A percentile compares a stretch with the other conserved stretches of the same genome.
phyloP scores from a whole-genome alignment of 306 rosid species.

The Malus fusca region DNA sequence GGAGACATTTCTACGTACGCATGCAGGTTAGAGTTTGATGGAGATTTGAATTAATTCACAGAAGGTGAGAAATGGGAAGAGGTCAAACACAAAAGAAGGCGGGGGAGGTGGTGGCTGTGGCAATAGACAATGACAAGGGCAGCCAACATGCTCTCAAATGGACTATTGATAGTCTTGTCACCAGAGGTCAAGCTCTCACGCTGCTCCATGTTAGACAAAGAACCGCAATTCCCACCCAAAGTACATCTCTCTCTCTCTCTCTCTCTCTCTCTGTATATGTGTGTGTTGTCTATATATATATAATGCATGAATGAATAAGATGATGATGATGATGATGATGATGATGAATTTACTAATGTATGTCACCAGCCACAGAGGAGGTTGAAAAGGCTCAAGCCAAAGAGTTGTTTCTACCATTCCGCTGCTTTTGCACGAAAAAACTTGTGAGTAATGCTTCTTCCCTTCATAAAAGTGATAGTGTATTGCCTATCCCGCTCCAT shows the following conservation, averaged over 20 bases:
- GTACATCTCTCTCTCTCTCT: slow-evolving; percentile 17
- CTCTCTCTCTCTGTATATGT: no score
- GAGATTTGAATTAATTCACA: not conserved
- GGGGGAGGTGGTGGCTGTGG: slow-evolving; percentile 57
- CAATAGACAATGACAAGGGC: slow-evolving; percentile 62
- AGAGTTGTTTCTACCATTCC: slow-evolving; percentile 68
- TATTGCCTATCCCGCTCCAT: no score
- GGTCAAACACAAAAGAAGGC: slow-evolving; percentile 24
- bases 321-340: no score
- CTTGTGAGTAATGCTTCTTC: slow-evolving; percentile 31
- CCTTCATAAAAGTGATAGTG: no score
- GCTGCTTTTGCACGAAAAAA: slow-evolving; percentile 64
- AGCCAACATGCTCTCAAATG: slow-evolving; percentile 79
- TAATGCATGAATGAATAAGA: no score
- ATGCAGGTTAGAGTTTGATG: not conserved
- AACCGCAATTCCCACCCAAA: slow-evolving; percentile 35
- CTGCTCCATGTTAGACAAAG: slow-evolving; percentile 52
- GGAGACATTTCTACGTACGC: not conserved
- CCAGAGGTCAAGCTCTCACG: slow-evolving; percentile 44
- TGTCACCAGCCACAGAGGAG: slow-evolving; percentile 20
- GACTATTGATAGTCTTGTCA: slow-evolving; percentile 27
- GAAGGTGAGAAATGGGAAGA: slow-evolving; percentile 27
- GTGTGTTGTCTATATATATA: no score
- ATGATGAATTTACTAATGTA: no score
- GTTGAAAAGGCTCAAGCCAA: slow-evolving; percentile 42